Base-by-base conservation (phyloP, 139 green algal genomes). In the Chlamydomonas incerta region DNA sequence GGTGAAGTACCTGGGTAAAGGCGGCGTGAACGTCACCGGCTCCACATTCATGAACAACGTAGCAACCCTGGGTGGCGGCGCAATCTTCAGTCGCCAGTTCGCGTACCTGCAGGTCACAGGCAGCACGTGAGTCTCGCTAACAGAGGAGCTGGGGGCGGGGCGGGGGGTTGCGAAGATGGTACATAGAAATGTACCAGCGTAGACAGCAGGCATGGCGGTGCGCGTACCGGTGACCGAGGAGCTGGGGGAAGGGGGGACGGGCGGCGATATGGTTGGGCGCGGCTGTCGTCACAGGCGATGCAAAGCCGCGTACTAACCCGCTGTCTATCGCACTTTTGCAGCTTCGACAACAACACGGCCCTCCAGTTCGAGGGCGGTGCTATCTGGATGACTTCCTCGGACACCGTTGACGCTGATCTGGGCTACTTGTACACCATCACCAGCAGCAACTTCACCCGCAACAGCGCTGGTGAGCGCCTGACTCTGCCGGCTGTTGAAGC, bases 261-360 rank as follows among this genome's bases (percentile, higher is more conserved):
- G n/a, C n/a, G n/a, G n/a, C n/a, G n/a, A n/a, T n/a, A n/a, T n/a
- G n/a, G n/a, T n/a, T n/a, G n/a, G n/a, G n/a, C n/a, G n/a, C n/a
- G n/a, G n/a, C n/a, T n/a, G n/a, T n/a, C n/a, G n/a, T n/a, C n/a
- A n/a, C n/a, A n/a, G n/a, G n/a, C n/a, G n/a, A n/a, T n/a, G n/a
- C n/a, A n/a, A n/a, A n/a, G n/a, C n/a, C n/a, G n/a, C n/a, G n/a
- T n/a, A n/a, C n/a, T n/a, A n/a, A n/a, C n/a, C n/a, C n/a, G n/a
- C n/a, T n/a, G n/a, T n/a, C n/a, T n/a, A n/a, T n/a, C n/a, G n/a
- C n/a, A n/a, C n/a, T n/a, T 21, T 34, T 55, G 35, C 58, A 82
- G 74, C 34, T 82, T 82, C 35, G 74, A 72, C 20, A 13, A 17
- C 26, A 82, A 82, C 58, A 37, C 26, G 20, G 74, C 74, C 2